These are phyloP conservation scores for Apiotrichum laibachii DNA, from an alignment of 1,284 basidiomycete genomes.

Conservation along the genomic window DNA sequence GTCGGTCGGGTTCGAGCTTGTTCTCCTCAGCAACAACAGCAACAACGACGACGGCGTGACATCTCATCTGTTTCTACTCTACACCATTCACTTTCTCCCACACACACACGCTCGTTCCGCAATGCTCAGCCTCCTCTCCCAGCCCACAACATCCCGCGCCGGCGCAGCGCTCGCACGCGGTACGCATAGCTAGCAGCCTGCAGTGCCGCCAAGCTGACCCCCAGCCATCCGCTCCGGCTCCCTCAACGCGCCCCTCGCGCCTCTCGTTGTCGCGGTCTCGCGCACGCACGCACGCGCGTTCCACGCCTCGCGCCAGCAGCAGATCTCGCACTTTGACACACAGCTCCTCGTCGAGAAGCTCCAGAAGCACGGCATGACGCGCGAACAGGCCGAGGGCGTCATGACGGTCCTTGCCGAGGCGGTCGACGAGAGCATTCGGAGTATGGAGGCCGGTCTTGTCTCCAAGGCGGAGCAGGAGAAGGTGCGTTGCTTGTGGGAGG, in stretches of 20 bases:
- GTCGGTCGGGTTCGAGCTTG: no score
- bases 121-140: conserved; percentile 31
- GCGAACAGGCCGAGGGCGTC: conserved; percentile 87
- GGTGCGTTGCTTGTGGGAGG: conserved; percentile 53
- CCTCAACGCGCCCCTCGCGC: background rate
- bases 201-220: conserved; percentile 3
- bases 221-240: conserved; percentile 5
- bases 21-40: no score
- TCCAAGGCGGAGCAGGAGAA: conserved; percentile 93
- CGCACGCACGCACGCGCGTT: conserved; percentile 9
- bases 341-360: conserved; percentile 87
- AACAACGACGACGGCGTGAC: background rate
- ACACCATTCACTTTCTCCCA: background rate
- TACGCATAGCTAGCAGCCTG: conserved; percentile 1
- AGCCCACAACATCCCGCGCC: conserved; percentile 34
- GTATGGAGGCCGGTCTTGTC: conserved; percentile 91
- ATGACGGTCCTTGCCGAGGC: conserved; percentile 93
- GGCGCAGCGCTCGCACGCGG: conserved; percentile 32
- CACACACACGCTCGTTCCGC: no score
- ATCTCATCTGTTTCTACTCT: background rate
- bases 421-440: conserved; percentile 88
- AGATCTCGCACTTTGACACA: conserved; percentile 74
- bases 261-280: background rate
- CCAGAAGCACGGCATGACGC: conserved; percentile 79
- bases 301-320: conserved; percentile 14